Evolutionary conservation across 441 rosid species (phyloP).

Genomic region (Erodium chrysanthum): DNA sequence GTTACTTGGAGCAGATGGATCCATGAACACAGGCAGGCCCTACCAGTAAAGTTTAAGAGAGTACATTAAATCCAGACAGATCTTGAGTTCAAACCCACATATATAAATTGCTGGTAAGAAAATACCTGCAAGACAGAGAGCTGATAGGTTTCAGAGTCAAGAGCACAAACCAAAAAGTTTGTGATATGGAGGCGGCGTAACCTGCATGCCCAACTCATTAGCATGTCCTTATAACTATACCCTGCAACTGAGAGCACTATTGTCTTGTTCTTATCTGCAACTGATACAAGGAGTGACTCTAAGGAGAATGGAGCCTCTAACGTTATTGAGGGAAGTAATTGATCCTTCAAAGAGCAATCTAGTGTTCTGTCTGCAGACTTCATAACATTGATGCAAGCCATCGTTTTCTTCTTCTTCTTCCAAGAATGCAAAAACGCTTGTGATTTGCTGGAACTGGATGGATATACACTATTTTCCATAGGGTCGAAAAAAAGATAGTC

Average conservation of each 20-base stretch:
- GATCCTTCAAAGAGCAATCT: slow-evolving; percentile 31
- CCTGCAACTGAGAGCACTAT: slow-evolving; percentile 81
- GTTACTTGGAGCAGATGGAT: slow-evolving; percentile 61
- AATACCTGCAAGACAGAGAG: slow-evolving; percentile 68
- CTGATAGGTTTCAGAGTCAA: slow-evolving; percentile 70
- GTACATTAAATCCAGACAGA: slow-evolving; percentile 1
- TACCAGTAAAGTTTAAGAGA: slow-evolving; percentile 24
- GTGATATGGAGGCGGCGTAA: slow-evolving; percentile 28
- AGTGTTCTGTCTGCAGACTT: slow-evolving; percentile 26
- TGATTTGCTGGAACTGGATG: slow-evolving; percentile 19
- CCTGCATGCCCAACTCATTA: slow-evolving; percentile 31
- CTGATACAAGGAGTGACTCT: slow-evolving; percentile 53
- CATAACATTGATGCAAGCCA: slow-evolving; percentile 36
- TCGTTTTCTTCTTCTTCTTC: slow-evolving; percentile 21
- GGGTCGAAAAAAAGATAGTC: slow-evolving; percentile 34
- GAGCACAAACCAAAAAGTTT: slow-evolving; percentile 76
- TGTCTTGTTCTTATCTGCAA: slow-evolving; percentile 59
- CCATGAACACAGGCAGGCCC: slow-evolving; percentile 82
- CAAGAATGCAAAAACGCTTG: slow-evolving; percentile 27
- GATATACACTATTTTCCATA: slow-evolving; percentile 23
- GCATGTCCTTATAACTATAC: slow-evolving; percentile 71
- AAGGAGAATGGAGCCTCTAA: slow-evolving; percentile 48
- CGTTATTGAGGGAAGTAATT: slow-evolving; percentile 23
- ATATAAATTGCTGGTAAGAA: too few relatives aligned
- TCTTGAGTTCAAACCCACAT: too few relatives aligned